Base-by-base conservation (phyloP, 345 rosid genomes). In the Aurinia saxatilis region DNA sequence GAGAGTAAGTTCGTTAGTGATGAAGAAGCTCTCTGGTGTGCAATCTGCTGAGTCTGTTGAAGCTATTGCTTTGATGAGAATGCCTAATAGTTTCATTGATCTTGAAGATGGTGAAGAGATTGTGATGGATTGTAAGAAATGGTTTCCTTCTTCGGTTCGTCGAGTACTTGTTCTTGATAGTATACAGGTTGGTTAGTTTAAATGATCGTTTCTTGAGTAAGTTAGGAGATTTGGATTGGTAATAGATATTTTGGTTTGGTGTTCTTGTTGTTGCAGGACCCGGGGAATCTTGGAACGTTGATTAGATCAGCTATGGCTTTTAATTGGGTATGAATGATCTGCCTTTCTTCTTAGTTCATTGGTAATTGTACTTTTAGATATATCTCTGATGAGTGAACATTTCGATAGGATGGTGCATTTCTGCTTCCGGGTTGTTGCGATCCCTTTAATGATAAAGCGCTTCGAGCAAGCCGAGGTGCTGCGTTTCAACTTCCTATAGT, bases 401-500 rank as follows among this genome's bases (percentile, higher is more conserved):
- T 63, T 39, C 1, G 13, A 70, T 73, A 89, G 96, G 88, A 80
- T 67, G 97, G 97, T 57, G 86, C 82, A n/a, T 92, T 85, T 77
- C 79, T 93, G 49, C 99, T 93, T 77, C 96, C 96, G 5, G 96
- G 98, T 19, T 93, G 99, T 67, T 87, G 96, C 23, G 96, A 93
- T 79, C 97, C 96, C 2, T 89, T 89, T 75, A 85, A 82, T n/a
- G 81, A 77, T 42, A 93, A 93, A 73, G 93, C 90, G 42, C 85
- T 89, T 0, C 73, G 88, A 76, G 93, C 99, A n/a, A 89, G 91
- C 80, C 80, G 90, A 41, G 98, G 99, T 61, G 91, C 96, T 35
- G 77, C 90, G 9, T 93, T 93, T 76, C 97, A 90, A 60, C 74
- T 85, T 10, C 90, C 97, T 6, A 71, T 89, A 50, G 90, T 89